Conservation (phyloP, 2,329 filamentous ascomycete species). For the Penicillium carneum region DNA sequence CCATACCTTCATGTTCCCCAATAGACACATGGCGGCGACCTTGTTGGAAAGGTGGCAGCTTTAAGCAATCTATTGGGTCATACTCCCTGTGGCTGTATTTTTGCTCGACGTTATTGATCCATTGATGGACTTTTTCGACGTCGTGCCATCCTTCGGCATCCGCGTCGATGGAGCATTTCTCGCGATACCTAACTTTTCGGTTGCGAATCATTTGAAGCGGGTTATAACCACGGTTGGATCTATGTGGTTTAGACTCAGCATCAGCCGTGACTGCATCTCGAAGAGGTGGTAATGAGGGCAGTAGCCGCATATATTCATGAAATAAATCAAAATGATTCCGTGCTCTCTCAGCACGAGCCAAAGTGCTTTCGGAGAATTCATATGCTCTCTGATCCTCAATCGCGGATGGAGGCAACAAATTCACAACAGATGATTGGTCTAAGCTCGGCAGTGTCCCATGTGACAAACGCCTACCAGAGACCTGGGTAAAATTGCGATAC, state of each 20-base stretch:
- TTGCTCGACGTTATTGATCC: conserved; percentile 75
- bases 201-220: conserved; percentile 93
- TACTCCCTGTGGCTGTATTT: conserved; percentile 54
- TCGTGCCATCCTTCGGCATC: conserved; percentile 80
- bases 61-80: conserved; percentile 55
- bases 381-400: conserved; percentile 49
- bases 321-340: conserved; percentile 85
- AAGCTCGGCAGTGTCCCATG: conserved; percentile 19
- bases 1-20: conserved; percentile 36
- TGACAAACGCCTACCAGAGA: conserved; percentile 34
- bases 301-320: conserved; percentile 79
- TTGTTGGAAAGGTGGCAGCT: conserved; percentile 53
- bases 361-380: conserved; percentile 76
- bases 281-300: conserved; percentile 80
- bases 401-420: conserved; percentile 40
- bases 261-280: conserved; percentile 28
- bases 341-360: conserved; percentile 82
- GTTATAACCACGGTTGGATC: conserved; percentile 75
- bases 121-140: conserved; percentile 72
- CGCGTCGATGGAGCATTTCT: conserved; percentile 76
- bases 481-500: conserved; percentile 37
- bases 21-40: conserved; percentile 24
- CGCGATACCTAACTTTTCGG: conserved; percentile 79
- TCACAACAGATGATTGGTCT: conserved; percentile 36
- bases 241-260: conserved; percentile 36